Base-by-base conservation (phyloP, 2,329 filamentous ascomycete genomes). In the Pseudopyricularia javanii region DNA sequence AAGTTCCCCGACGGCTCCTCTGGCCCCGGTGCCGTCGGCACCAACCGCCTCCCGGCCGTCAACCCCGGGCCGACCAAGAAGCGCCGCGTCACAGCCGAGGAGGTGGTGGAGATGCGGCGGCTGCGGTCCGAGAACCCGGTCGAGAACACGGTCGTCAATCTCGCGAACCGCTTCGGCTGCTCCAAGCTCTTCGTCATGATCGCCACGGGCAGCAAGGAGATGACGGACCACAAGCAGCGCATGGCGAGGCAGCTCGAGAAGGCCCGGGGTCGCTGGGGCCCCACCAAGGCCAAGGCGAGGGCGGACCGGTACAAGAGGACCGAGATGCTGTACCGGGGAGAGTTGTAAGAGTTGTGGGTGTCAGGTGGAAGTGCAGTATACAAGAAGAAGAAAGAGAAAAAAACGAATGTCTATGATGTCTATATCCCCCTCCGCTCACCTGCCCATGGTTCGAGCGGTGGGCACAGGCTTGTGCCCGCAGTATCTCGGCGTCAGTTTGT, bases 101-200 rank as follows among this genome's bases (percentile, higher is more conserved):
- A 84, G 56, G 76, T 85, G 49, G 71, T 70, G 49, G 79, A 83
- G 70, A 84, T 83, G 62, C 76, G 78, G 54, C 65, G 66, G 50
- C 69, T 84, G 62, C 72, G 80, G 50, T 62, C 61, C 24, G 63
- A 69, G 45, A 76, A 84, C 60, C 80, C 80, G 1, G 62, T 71
- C 26, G 66, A 63, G 51, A 83, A 80, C 79, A 79, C 70, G 56
- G 75, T 81, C 47, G 62, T 62, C 35, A 68, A 66, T 49, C 72
- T 85, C 32, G 76, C 80, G 5, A 63, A 65, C 52, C 75, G 75
- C 62, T 84, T 75, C 63, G 65, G 74, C 51, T 83, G 80, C 71
- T 74, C 73, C 34, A 66, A 69, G 17, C 62, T 75, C 47, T 83
- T 84, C 59, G 70, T 84, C 54, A 74, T 76, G 63, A 78, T 82